phyloP scores from a whole-genome alignment of 164 flowering plant genomes.

The Paratinospora sagittata region DNA sequence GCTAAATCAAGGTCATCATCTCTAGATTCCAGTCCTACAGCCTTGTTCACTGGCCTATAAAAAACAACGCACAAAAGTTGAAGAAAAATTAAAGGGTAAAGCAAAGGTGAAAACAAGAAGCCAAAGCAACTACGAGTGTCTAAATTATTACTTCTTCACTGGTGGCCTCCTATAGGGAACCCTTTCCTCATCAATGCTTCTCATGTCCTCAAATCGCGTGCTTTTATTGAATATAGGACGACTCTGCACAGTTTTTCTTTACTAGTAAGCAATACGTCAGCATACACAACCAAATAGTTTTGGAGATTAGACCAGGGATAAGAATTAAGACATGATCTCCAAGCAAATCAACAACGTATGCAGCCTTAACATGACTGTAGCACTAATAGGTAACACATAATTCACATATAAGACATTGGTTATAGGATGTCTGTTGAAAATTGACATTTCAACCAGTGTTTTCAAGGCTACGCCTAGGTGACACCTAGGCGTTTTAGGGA shows the following conservation, averaged over 20 bases:
- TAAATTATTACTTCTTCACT: conserved; percentile 48
- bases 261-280: neutral
- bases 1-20: conserved; percentile 87
- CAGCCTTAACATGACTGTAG: neutral
- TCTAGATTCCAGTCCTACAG: conserved; percentile 58
- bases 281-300: neutral
- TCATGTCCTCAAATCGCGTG: conserved; percentile 95
- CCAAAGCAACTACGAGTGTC: neutral
- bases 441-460: neutral
- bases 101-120: neutral
- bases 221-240: conserved; percentile 97
- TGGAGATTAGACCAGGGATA: neutral
- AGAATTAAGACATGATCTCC: neutral
- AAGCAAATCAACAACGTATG: neutral
- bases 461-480: neutral
- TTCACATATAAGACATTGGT: too few relatives aligned
- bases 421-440: too few relatives aligned
- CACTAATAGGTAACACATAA: too few relatives aligned
- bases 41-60: conserved; percentile 47
- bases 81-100: conserved; percentile 2
- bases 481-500: too few relatives aligned
- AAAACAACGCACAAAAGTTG: neutral
- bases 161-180: conserved; percentile 54
- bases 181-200: conserved; percentile 67
- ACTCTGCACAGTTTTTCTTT: conserved; percentile 49